Evolutionary conservation across 1,284 basidiomycete genomes (phyloP), one percentile per base, ranked within the genome.

Genomic region (Heliocybe sulcata): DNA sequence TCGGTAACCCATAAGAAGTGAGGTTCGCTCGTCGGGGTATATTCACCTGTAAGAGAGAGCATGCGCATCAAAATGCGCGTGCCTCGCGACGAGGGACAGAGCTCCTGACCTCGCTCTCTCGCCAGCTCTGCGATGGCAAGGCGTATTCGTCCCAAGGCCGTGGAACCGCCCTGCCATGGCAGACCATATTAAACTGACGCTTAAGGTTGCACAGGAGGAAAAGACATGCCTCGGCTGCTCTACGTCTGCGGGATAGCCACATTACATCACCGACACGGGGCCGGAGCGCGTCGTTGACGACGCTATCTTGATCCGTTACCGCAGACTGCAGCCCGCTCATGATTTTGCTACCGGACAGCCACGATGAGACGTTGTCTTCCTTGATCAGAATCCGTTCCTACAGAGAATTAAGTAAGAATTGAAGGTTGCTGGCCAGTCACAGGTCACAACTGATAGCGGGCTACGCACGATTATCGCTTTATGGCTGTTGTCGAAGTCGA

Each of bases 1-100:
- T 97, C 93, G 2, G 93, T 97, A 56, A 98, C 81, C 94, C 94
- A 98, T 16, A 94, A 75, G 69, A 98, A 94, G 66, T 90, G 83
- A n/a, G 92, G 92, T 20, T 71, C 68, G 25, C 73, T 58, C 2
- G 83, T 72, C 4, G 86, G 76, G 6, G 66, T 68, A 58, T 82
- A 76, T 45, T 79, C 73, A 31, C 81, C 87, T 87, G 47, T 11
- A 22, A 49, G 47, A 61, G 42, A 49, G 47, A 61, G 42, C 58
- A 57, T 31, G 33, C 23, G 22, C 14, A 52, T 59, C 11, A 65
- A 54, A 27, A 61, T 61, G 19, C 53, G 45, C 52, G 56, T 33
- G 53, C 35, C 20, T 52, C 51, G 51, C 29, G 27, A 19, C n/a
- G 19, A 10, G 35, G 3, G 35, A 51, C n/a, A 48, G 14, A 31